Evolutionary conservation across 805 yeast genomes (phyloP), one percentile per base, ranked within the genome.

Genomic region (Wickerhamomyces tratensis): DNA sequence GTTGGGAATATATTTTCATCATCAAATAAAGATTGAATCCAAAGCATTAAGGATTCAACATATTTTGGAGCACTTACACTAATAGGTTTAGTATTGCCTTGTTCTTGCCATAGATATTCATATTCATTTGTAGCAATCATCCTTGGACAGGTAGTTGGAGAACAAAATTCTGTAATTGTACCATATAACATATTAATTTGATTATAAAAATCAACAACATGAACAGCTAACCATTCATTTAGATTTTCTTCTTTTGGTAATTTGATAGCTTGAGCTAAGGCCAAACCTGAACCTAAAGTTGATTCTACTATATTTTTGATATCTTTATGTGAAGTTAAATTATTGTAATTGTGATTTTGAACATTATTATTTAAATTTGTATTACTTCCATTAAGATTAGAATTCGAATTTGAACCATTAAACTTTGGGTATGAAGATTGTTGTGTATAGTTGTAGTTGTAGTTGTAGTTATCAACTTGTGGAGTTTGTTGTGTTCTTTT

Each of bases 101-200:
- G 71, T 53, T 89, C 95, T 59, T 91, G 96, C 99, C 99, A 93
- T 46, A 93, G 71, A 57, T 93, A 93, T 62, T 93, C 98, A 58
- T 88, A 91, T 65, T 89, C 97, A 47, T 83, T 93, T 0, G 98
- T 91, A 20, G 99, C 99, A 44, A 86, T 89, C 99, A 93, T 93
- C 45, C 93, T 69, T 3, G 98, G 98, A 60, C 99, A 93, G 3
- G 94, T 75, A n/a, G 68, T 62, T 3, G 98, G 97, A 0, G 97
- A 87, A 61, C 99, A 93, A 57, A 93, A 89, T 64, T 88, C 96
- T 1, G 98, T 91, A 49, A 93, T 85, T 5, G 97, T 79, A 9
- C 97, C 96, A 54, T 93, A 91, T 7, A 91, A 68, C 98, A 91
- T 93, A 63, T 91, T 91, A 50, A 91, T 82, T 60, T 91, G 98